These are phyloP conservation scores for Clarireedia hainanense DNA, from an alignment of 2,329 filamentous ascomycete species.

Conservation along the genomic window DNA sequence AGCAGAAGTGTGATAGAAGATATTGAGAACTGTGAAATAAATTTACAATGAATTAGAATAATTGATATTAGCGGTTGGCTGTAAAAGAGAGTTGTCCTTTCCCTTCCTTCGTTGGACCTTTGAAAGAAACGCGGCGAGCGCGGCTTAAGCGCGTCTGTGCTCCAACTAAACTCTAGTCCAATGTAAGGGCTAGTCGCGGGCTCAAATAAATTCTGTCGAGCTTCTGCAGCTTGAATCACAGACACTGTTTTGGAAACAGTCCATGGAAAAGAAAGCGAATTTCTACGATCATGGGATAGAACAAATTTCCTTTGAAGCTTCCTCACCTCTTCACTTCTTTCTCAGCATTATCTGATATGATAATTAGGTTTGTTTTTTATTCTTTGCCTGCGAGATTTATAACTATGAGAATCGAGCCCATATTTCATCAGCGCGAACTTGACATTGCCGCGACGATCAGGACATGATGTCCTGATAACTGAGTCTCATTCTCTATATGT, in stretches of 20 bases:
- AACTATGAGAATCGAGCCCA: background rate
- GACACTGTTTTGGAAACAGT: background rate
- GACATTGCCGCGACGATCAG: constrained; percentile 29
- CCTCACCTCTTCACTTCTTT: no score
- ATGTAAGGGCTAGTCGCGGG: background rate
- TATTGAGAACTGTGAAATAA: background rate
- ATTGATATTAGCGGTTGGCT: background rate
- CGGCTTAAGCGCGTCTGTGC: constrained; percentile 7
- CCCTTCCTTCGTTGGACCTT: background rate
- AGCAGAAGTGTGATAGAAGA: background rate
- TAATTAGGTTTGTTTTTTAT: no score
- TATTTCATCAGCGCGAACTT: constrained; percentile 1
- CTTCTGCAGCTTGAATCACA: background rate
- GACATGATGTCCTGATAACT: constrained; percentile 44
- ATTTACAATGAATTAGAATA: background rate
- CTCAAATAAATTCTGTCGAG: constrained; percentile 5
- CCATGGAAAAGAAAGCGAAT: no score
- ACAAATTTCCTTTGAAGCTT: no score
- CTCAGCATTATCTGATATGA: no score
- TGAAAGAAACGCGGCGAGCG: constrained; percentile 1
- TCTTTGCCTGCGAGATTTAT: background rate
- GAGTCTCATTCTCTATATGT: constrained; percentile 54
- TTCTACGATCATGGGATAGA: no score
- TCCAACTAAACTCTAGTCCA: background rate
- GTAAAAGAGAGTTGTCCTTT: constrained; percentile 6